phyloP scores from a whole-genome alignment of 2,329 filamentous ascomycete species.

The Neopestalotiopsis sp. region DNA sequence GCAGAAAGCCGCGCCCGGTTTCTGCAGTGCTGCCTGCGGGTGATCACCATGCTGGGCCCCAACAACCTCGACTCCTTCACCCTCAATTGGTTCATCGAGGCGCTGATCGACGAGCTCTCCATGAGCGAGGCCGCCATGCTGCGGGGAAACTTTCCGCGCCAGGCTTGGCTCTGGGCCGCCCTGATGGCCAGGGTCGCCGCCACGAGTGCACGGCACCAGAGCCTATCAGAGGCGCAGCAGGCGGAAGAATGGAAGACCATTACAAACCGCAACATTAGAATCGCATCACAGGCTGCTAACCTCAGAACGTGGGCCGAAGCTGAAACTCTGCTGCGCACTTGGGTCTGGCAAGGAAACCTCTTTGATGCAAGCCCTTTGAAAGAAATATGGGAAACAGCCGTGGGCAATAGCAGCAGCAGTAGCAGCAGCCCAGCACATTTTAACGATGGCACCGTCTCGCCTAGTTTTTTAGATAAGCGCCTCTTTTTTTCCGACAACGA shows the following conservation, averaged over 20 bases:
- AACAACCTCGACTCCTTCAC: conserved; percentile 27
- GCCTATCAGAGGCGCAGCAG: conserved; percentile 25
- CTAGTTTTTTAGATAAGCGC: conserved; percentile 2
- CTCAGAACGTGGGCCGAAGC: conserved; percentile 28
- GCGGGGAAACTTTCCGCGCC: conserved; percentile 25
- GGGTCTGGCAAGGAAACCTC: conserved; percentile 16
- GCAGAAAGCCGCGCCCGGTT: conserved; percentile 28
- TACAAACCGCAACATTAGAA: conserved; percentile 28
- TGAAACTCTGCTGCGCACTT: conserved; percentile 23
- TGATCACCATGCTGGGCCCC: conserved; percentile 28
- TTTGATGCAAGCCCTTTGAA: conserved; percentile 22
- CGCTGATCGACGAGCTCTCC: conserved; percentile 28
- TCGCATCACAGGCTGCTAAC: conserved; percentile 26
- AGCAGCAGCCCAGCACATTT: conserved; percentile 18
- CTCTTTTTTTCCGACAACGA: neutral
- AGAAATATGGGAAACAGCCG: conserved; percentile 31
- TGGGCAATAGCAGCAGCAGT: conserved; percentile 5
- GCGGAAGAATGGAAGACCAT: conserved; percentile 29
- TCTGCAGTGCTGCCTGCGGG: conserved; percentile 27
- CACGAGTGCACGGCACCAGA: conserved; percentile 26
- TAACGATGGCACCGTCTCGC: neutral
- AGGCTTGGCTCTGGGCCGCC: conserved; percentile 30
- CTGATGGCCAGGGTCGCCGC: conserved; percentile 29
- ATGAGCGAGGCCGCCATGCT: conserved; percentile 27
- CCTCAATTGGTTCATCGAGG: conserved; percentile 31